Percentiles rank a stretch among this genome's conserved stretches.
Evolutionary conservation across 177 flowering plant genomes (phyloP).

Genomic region (Vitis hybrid): DNA sequence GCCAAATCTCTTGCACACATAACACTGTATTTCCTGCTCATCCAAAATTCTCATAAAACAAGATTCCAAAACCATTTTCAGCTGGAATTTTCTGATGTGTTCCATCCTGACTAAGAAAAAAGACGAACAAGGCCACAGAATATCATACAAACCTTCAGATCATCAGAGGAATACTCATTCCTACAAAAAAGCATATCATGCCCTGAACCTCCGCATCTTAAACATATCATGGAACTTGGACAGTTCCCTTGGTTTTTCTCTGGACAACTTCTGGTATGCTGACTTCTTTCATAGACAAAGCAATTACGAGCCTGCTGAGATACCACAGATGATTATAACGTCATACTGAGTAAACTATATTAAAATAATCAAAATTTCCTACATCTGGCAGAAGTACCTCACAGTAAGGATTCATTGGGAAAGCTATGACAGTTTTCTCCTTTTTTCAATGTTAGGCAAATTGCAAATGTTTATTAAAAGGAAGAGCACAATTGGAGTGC

Average conservation of each 20-base stretch:
- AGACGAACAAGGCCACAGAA: background rate
- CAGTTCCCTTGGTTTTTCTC: conserved; percentile 1
- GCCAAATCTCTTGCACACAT: conserved; percentile 24
- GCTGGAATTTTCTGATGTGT: too few relatives aligned
- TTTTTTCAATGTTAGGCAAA: too few relatives aligned
- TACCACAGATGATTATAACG: background rate
- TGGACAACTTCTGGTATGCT: conserved; percentile 20
- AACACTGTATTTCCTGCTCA: conserved; percentile 26
- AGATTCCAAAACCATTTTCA: background rate
- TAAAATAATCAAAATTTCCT: too few relatives aligned
- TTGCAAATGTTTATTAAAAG: too few relatives aligned
- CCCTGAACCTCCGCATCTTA: conserved; percentile 48
- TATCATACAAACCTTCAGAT: conserved; percentile 29
- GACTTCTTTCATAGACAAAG: conserved; percentile 19
- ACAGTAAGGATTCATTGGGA: too few relatives aligned
- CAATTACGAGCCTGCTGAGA: conserved; percentile 20
- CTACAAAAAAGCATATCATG: conserved; percentile 61
- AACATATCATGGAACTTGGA: conserved; percentile 17
- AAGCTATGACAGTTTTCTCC: too few relatives aligned
- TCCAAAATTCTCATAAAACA: too few relatives aligned
- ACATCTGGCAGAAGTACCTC: background rate
- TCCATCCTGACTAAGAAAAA: background rate
- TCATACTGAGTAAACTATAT: background rate
- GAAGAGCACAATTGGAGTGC: too few relatives aligned
- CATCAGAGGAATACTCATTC: conserved; percentile 38